Evolutionary conservation across 108 stramenopile genomes (phyloP), one percentile per base, ranked within the genome.

Genomic region (Cyclotella cryptica): DNA sequence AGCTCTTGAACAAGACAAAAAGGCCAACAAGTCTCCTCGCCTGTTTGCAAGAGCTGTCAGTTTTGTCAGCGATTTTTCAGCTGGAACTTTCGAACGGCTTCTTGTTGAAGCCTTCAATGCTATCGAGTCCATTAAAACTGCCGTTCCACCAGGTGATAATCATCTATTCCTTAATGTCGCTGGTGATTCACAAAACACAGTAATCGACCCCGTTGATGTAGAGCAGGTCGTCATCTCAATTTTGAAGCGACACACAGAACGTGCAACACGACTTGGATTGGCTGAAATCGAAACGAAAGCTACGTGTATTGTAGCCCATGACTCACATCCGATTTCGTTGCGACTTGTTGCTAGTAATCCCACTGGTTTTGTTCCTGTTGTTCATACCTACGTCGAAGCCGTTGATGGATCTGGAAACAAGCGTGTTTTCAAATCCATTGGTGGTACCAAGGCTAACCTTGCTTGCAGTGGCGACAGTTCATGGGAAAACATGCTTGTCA

Each of bases 81-180:
- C 86, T 1, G 72, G 85, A 29, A 87, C 78, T 35, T 96, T 94
- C 65, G 98, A 98, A 80, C 86, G 96, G 35, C 88, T 98, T 65
- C 89, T 98, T 43, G 95, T 99, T 52, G 97, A 98, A 75, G 88
- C 97, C 24, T 84, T 98, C 46, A 97, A 96, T 79, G 94, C 97
- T 18, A 70, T 99, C 49, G 98, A 97, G 62, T 76, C 81, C 19
- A 82, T 76, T 39, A 82, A 82, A 57, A 79, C 96, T 21, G 86
- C 81, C 53, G 69, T 69, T 52, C 80, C 86, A 74, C 68, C 69
- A 30, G 57, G 66, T 63, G 93, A 98, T 85, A 98, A 98, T 75
- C 99, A 99, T 84, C 82, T 99, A 44, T 99, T 99, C 74, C 75
- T 99, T 66, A 99, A 98, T 79, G 71, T 98, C 24, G 91, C 97